Conservation (phyloP, 2,329 filamentous ascomycete species). For the Rasamsonia emersonii region DNA sequence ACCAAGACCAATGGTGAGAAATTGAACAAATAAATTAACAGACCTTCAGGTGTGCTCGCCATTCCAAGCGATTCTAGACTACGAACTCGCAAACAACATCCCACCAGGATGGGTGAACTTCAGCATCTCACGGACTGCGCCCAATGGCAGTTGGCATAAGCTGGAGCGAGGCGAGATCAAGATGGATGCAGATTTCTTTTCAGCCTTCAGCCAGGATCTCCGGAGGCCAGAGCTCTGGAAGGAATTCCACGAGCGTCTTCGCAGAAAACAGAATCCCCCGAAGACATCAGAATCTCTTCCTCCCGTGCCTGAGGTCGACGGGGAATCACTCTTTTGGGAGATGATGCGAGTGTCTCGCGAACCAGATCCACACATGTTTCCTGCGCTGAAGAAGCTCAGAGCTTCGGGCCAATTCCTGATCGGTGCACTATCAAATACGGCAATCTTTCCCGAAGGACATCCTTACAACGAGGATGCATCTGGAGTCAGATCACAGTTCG, state of each 20-base stretch:
- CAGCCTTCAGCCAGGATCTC: constrained; percentile 66
- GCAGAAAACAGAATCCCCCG: constrained; percentile 20
- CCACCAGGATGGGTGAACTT: constrained; percentile 87
- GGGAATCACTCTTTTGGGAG: constrained; percentile 71
- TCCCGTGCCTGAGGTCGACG: constrained; percentile 62
- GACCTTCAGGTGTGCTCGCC: constrained; percentile 68
- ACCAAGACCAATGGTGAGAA: neutral
- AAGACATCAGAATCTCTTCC: constrained; percentile 4
- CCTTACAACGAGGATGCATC: constrained; percentile 52
- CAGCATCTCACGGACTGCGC: constrained; percentile 70
- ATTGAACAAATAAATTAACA: neutral
- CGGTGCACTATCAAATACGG: constrained; percentile 81
- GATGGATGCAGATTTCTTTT: constrained; percentile 67
- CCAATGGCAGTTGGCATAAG: constrained; percentile 76
- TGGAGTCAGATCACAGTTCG: constrained; percentile 61
- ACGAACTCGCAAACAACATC: constrained; percentile 67
- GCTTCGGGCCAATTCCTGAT: constrained; percentile 59
- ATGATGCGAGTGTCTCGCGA: constrained; percentile 72
- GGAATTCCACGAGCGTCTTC: constrained; percentile 41
- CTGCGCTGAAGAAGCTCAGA: constrained; percentile 63
- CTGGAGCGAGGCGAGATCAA: constrained; percentile 77
- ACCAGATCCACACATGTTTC: constrained; percentile 82
- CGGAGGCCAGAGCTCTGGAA: constrained; percentile 59
- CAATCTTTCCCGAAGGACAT: constrained; percentile 72
- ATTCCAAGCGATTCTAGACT: constrained; percentile 87